phyloP scores from a whole-genome alignment of 805 yeast species.

The Jamesozyma jinghongensis region DNA sequence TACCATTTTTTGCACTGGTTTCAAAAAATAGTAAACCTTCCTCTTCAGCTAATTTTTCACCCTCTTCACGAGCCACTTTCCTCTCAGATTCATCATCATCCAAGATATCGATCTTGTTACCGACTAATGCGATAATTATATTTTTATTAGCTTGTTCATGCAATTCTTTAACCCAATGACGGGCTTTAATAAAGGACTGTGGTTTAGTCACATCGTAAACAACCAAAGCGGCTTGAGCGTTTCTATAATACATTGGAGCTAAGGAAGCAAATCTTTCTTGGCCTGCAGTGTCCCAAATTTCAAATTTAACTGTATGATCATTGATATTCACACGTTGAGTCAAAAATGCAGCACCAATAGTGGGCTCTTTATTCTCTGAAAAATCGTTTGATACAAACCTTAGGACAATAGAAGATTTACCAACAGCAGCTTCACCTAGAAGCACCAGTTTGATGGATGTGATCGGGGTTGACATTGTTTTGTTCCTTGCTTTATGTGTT shows the following conservation, averaged over 20 bases:
- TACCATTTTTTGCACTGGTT: constrained; percentile 86
- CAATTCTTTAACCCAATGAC: constrained; percentile 96
- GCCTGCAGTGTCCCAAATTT: constrained; percentile 97
- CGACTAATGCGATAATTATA: constrained; percentile 87
- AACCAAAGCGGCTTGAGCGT: constrained; percentile 93
- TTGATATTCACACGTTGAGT: constrained; percentile 90
- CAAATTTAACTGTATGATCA: constrained; percentile 79
- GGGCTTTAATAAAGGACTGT: constrained; percentile 87
- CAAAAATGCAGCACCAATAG: constrained; percentile 95
- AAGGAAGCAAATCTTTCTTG: constrained; percentile 93
- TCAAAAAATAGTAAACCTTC: constrained; percentile 87
- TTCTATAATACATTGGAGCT: constrained; percentile 96
- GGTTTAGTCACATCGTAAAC: constrained; percentile 95
- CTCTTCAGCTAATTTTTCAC: constrained; percentile 78
- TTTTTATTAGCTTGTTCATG: constrained; percentile 93
- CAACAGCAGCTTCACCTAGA: constrained; percentile 96
- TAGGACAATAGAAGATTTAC: constrained; percentile 85
- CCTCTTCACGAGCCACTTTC: constrained; percentile 80
- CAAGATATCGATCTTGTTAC: constrained; percentile 80
- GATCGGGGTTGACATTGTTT: constrained; percentile 23
- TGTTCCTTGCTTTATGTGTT: not conserved
- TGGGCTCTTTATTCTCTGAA: constrained; percentile 95
- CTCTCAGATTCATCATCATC: constrained; percentile 39
- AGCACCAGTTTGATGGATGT: constrained; percentile 71
- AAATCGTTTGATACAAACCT: constrained; percentile 92